Conservation (phyloP, 2,329 filamentous ascomycete genomes). For the Furcasterigmium sp. region DNA sequence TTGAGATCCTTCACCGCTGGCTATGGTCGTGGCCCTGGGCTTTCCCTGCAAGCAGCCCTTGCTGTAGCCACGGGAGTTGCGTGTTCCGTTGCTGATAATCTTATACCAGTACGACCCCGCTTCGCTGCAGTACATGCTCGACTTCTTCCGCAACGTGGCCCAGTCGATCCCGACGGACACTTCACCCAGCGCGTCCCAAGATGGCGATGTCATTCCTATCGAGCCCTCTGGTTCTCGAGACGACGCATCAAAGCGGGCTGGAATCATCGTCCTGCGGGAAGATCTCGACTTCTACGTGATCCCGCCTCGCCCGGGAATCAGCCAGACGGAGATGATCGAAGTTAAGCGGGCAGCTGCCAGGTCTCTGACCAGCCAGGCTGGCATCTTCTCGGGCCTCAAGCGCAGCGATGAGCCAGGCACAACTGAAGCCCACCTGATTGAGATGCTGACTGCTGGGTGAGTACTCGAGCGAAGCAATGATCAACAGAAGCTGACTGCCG, state of each 20-base stretch:
- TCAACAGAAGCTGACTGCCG: background rate
- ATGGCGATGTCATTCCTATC: constrained; percentile 57
- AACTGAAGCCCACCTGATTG: constrained; percentile 95
- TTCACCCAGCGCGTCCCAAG: constrained; percentile 60
- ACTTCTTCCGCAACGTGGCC: constrained; percentile 94
- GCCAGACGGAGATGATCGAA: constrained; percentile 86
- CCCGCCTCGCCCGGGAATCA: constrained; percentile 78
- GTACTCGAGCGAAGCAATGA: constrained; percentile 18
- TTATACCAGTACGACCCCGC: constrained; percentile 81
- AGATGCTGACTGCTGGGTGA: constrained; percentile 98
- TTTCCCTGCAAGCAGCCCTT: no score
- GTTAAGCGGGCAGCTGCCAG: constrained; percentile 89
- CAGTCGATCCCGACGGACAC: constrained; percentile 84
- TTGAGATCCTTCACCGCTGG: no score
- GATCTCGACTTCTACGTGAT: constrained; percentile 98
- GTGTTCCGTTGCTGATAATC: background rate
- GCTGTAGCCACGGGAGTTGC: no score
- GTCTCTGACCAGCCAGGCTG: constrained; percentile 81
- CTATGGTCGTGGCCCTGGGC: no score
- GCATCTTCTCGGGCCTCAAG: constrained; percentile 92
- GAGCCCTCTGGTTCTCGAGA: constrained; percentile 65
- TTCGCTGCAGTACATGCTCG: constrained; percentile 97
- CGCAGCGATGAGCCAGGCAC: constrained; percentile 94
- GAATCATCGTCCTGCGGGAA: constrained; percentile 94
- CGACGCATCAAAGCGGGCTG: constrained; percentile 85